Conservation (phyloP, 2,329 filamentous ascomycete species). For the Hysterium pulicare region DNA sequence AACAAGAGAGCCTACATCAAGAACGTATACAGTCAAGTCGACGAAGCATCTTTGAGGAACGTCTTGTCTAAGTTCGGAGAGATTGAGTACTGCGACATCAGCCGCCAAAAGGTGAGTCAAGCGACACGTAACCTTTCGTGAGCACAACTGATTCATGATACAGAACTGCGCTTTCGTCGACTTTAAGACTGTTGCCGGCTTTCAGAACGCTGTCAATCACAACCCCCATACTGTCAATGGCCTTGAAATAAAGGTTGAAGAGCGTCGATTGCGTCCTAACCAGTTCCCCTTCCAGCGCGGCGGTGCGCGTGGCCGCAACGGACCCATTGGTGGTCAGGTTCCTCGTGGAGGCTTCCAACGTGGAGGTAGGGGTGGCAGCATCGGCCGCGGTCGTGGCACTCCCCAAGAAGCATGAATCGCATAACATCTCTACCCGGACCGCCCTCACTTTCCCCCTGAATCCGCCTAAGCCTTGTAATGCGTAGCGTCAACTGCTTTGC, state of each 20-base stretch:
- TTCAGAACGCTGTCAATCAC: conserved; percentile 74
- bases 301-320: conserved; percentile 58
- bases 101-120: conserved; percentile 67
- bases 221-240: conserved; percentile 84
- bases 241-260: conserved; percentile 82
- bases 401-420: conserved; percentile 32
- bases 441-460: conserved; percentile 7
- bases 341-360: conserved; percentile 65
- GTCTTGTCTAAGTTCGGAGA: conserved; percentile 68
- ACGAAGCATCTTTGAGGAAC: conserved; percentile 67
- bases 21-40: conserved; percentile 87
- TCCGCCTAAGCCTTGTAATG: conserved; percentile 6
- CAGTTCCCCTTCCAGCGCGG: conserved; percentile 38
- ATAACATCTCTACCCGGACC: conserved; percentile 4
- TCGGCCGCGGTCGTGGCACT: conserved; percentile 52
- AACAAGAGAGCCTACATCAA: conserved; percentile 87
- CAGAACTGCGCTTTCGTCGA: conserved; percentile 98
- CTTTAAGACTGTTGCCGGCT: conserved; percentile 76
- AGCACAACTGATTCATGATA: conserved; percentile 12
- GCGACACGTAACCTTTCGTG: neutral
- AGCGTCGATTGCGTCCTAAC: conserved; percentile 64
- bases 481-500: too few species aligned
- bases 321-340: conserved; percentile 55
- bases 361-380: conserved; percentile 23
- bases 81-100: conserved; percentile 62